These are phyloP conservation scores for Rhododendron vialii DNA, from an alignment of 148 eudicot genomes.

Conservation along the genomic window DNA sequence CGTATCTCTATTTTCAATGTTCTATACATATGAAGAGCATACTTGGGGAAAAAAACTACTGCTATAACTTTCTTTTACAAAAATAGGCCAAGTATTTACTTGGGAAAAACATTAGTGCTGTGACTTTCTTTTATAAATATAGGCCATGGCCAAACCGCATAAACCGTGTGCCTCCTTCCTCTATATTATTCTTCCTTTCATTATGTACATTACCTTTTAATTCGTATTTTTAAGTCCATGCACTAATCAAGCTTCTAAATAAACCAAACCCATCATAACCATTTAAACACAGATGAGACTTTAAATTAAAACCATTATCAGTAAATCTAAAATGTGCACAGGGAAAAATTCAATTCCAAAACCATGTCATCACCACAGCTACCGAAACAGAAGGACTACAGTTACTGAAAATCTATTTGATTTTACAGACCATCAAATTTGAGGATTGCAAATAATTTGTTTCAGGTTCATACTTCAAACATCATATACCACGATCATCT, in stretches of 20 bases:
- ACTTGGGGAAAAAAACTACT: neutral
- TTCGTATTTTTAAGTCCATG: neutral
- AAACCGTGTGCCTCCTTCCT: neutral
- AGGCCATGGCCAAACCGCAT: neutral
- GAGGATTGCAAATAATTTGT: neutral
- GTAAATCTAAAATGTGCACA: neutral
- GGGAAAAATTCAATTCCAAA: neutral
- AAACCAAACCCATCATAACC: neutral
- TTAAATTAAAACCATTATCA: neutral
- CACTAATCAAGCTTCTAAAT: neutral
- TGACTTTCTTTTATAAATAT: neutral
- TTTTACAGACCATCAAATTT: neutral
- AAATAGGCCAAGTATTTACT: neutral
- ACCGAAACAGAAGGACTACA: neutral
- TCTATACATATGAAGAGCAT: neutral
- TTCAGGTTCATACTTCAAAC: neutral
- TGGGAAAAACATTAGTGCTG: neutral
- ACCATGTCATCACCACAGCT: too few species aligned
- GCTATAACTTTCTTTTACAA: neutral
- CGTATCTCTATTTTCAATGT: neutral
- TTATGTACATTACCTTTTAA: neutral
- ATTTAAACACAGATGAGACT: neutral
- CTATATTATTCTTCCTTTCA: neutral
- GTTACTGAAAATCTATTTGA: neutral
- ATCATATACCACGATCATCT: neutral